A percentile compares a stretch with the other conserved stretches of the same genome.
Conservation (phyloP, 2,329 filamentous ascomycete species). For the Monilinia aucupariae region DNA sequence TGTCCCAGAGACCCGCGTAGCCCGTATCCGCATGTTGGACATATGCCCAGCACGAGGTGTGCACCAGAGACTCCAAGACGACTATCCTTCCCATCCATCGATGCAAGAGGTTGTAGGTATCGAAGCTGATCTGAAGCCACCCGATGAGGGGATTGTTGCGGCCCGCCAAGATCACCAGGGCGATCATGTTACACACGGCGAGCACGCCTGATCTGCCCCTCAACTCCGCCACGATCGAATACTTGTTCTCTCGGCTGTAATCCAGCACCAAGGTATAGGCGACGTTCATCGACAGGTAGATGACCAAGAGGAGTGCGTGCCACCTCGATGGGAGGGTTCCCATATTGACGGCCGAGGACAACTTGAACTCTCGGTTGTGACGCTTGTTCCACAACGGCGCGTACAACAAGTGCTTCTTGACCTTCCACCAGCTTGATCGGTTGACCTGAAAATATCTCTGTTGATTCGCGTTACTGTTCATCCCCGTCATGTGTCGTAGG, state of each 20-base stretch:
- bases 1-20: constrained; percentile 50
- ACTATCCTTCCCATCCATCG: constrained; percentile 76
- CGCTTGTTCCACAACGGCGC: constrained; percentile 60
- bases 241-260: constrained; percentile 53
- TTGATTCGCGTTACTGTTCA: constrained; percentile 47
- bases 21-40: constrained; percentile 64
- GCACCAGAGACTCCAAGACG: constrained; percentile 62
- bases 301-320: constrained; percentile 51
- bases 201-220: constrained; percentile 81
- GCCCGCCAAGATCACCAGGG: constrained; percentile 79
- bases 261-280: constrained; percentile 58
- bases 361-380: constrained; percentile 61
- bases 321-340: constrained; percentile 62
- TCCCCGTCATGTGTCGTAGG: constrained; percentile 54
- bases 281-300: constrained; percentile 56
- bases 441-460: constrained; percentile 56
- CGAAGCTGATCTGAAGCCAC: constrained; percentile 81
- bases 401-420: constrained; percentile 59
- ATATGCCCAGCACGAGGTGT: constrained; percentile 68
- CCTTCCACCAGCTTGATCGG: constrained; percentile 51
- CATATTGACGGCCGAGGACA: constrained; percentile 55
- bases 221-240: constrained; percentile 69
- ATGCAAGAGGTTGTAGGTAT: constrained; percentile 90
- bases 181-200: constrained; percentile 84
- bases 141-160: constrained; percentile 90